These are phyloP conservation scores for Aspergillus niger DNA, from an alignment of 2,329 filamentous ascomycete species.

Conservation along the genomic window DNA sequence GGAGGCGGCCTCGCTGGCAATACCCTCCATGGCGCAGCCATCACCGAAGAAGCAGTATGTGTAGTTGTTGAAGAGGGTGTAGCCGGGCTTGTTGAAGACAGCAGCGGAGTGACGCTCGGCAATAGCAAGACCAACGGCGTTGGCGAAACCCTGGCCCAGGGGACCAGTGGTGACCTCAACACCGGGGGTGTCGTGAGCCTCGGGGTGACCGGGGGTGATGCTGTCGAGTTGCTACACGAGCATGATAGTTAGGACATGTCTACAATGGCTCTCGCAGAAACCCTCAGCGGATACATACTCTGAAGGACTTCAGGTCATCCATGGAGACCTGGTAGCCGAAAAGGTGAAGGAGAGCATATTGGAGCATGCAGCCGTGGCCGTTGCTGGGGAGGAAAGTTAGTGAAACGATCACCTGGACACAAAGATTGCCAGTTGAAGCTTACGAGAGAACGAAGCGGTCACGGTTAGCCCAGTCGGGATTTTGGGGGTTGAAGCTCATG, in stretches of 20 bases:
- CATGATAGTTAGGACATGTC: constrained; percentile 15
- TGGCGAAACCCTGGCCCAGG: constrained; percentile 94
- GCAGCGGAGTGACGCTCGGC: constrained; percentile 89
- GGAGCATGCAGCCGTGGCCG: constrained; percentile 98
- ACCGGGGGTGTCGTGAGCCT: constrained; percentile 94
- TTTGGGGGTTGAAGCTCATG: constrained; percentile 99
- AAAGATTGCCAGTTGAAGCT: constrained; percentile 49
- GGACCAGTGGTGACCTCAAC: constrained; percentile 98
- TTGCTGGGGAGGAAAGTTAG: constrained; percentile 62
- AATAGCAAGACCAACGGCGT: constrained; percentile 96
- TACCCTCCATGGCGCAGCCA: constrained; percentile 97
- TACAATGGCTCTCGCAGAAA: background rate
- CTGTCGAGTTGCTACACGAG: constrained; percentile 63
- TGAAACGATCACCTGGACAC: constrained; percentile 3
- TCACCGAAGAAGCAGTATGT: constrained; percentile 97
- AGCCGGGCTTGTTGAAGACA: constrained; percentile 95
- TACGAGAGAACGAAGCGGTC: constrained; percentile 99
- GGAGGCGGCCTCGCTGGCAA: constrained; percentile 89
- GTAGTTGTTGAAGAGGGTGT: constrained; percentile 90
- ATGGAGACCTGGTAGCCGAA: constrained; percentile 86
- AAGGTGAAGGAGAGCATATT: constrained; percentile 96
- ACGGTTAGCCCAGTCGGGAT: constrained; percentile 94
- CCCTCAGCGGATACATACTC: constrained; percentile 62
- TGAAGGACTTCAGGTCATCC: constrained; percentile 94
- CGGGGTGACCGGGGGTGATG: constrained; percentile 94